Base-by-base conservation (phyloP, 352 stramenopile genomes). In the Pythium sp. region DNA sequence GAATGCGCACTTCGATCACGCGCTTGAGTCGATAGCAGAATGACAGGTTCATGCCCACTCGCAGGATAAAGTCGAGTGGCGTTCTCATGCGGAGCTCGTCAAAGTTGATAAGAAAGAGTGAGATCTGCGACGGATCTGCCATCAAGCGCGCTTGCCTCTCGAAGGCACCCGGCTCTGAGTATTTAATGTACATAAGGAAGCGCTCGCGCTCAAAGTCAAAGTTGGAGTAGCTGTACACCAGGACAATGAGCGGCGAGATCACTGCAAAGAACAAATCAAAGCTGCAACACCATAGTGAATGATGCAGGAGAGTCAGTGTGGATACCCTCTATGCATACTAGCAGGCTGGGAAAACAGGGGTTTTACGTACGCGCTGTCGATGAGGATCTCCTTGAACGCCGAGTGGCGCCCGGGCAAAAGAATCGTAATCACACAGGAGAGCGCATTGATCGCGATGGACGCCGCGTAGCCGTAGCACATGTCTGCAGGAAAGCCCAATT, bases 211-310 rank as follows among this genome's bases (percentile, higher is more conserved):
- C 68, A 38, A 82, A 78, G 4, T 75, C 47, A 49, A 82, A 82
- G 32, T 73, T 71, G 24, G 61, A 7, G 43, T 74, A 77, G 62
- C 75, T 75, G 34, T 76, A 82, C 0, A 74, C 30, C 0, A 82
- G 62, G 2, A 79, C 62, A 2, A 64, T 3, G 41, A 84, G 74
- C n/a, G 77, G 75, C 11, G 70, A 74, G 0, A 68, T 20, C n/a
- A 84, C 67, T n/a, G 77, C 71, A 20, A 72, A 70, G 38, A 77
- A 58, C 55, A 84, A 30, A 26, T 79, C 77, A 38, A 82, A 82
- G 3, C 77, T 84, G 49, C 15, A 38, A 47, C 26, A 38, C 24
- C 24, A 26, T 26, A 26, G 24, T 4, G 30, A 2, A 65, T 28
- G n/a, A 15, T 0, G 26, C 7, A 28, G 12, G 30, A 61, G 28